Conservation (phyloP, 108 stramenopile species). For the Cyclotella choctawhatcheeana region DNA sequence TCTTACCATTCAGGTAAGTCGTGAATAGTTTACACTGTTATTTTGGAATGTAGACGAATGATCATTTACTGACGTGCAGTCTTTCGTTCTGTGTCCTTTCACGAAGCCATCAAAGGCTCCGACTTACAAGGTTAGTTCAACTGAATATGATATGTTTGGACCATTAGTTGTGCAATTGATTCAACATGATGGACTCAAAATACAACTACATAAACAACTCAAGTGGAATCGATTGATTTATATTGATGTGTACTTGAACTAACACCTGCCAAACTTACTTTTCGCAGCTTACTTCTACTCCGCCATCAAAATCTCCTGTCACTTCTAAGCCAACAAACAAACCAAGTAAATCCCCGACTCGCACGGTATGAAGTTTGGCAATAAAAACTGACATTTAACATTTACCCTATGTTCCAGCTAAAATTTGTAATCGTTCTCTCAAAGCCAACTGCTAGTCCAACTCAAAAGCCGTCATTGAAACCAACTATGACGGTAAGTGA, state of each 20-base stretch:
- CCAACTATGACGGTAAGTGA: conserved; percentile 2
- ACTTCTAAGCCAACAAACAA: background rate
- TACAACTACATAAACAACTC: background rate
- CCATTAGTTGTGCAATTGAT: no score
- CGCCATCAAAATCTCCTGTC: background rate
- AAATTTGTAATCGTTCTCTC: background rate
- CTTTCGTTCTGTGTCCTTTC: no score
- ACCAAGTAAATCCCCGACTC: background rate
- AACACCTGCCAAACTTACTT: background rate
- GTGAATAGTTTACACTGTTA: no score
- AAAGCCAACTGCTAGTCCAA: conserved; percentile 4
- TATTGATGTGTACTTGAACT: background rate
- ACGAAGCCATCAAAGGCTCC: no score
- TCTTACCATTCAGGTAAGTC: no score
- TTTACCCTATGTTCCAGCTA: background rate
- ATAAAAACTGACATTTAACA: background rate
- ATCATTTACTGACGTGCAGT: no score
- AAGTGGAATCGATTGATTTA: background rate
- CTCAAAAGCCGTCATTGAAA: background rate
- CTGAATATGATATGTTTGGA: no score
- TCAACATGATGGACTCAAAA: no score
- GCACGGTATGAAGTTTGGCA: background rate
- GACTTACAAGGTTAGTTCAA: no score
- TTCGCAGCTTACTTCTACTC: background rate
- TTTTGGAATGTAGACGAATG: no score